Conservation (phyloP, 768 basidiomycete species). For the Hypsizygus marmoreus region DNA sequence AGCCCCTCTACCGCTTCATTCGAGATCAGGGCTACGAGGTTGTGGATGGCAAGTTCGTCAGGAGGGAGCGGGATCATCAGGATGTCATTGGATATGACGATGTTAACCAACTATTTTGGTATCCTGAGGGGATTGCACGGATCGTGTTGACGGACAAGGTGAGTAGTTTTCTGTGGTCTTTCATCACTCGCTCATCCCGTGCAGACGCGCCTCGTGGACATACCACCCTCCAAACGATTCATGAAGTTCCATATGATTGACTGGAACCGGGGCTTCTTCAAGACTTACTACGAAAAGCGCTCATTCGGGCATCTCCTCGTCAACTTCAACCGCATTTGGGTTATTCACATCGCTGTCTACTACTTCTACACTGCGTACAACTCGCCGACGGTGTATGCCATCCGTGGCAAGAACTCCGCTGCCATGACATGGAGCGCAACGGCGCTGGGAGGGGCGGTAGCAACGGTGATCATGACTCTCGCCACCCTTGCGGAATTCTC, state of each 20-base stretch:
- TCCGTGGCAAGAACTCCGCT: constrained; percentile 53
- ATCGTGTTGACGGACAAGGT: constrained; percentile 91
- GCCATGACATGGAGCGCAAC: constrained; percentile 92
- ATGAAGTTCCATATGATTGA: constrained; percentile 97
- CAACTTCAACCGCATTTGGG: constrained; percentile 99
- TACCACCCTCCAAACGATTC: constrained; percentile 89
- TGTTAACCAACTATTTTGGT: constrained; percentile 99
- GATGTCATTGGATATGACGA: constrained; percentile 98
- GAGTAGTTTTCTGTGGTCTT: neutral
- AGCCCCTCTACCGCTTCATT: constrained; percentile 94
- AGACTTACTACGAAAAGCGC: constrained; percentile 97
- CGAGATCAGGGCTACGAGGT: constrained; percentile 98
- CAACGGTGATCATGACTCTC: constrained; percentile 90
- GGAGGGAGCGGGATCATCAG: constrained; percentile 91
- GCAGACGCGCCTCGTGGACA: constrained; percentile 87
- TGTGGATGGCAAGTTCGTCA: constrained; percentile 91
- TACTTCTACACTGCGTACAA: constrained; percentile 98
- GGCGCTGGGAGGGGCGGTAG: constrained; percentile 90
- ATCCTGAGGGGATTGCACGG: constrained; percentile 95
- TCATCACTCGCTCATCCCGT: constrained; percentile 5
- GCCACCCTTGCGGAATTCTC: constrained; percentile 94
- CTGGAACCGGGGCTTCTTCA: constrained; percentile 97
- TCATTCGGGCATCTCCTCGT: constrained; percentile 94
- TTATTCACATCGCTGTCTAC: constrained; percentile 91
- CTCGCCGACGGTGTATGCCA: constrained; percentile 79